Evolutionary conservation across 2,329 filamentous ascomycete species (phyloP).

Genomic region (Clonostachys rosea): DNA sequence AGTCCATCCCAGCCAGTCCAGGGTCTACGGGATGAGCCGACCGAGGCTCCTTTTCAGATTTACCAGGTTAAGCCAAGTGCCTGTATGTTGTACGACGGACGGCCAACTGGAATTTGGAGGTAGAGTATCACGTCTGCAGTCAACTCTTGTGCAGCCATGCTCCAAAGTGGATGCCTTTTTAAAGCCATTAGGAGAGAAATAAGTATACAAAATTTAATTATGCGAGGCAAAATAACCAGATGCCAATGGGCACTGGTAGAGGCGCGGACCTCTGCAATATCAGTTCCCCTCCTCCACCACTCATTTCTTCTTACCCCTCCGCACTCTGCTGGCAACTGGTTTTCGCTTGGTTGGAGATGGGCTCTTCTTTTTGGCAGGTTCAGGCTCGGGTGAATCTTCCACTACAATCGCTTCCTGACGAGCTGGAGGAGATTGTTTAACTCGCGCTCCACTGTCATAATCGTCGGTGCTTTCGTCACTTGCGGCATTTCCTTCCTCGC

Average conservation of each 20-base stretch:
- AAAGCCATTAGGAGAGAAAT: too few species aligned
- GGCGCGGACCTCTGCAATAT: too few species aligned
- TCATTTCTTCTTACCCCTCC: slow-evolving; percentile 25
- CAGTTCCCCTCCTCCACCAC: neutral
- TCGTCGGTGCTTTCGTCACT: slow-evolving; percentile 29
- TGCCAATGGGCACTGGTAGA: neutral
- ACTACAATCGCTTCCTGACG: slow-evolving; percentile 27
- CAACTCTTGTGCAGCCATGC: neutral
- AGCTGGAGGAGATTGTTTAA: slow-evolving; percentile 11
- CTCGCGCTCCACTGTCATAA: slow-evolving; percentile 25
- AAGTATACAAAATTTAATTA: neutral
- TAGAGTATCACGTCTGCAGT: neutral
- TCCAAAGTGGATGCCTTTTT: too few species aligned
- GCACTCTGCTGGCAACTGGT: slow-evolving; percentile 13
- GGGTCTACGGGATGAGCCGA: neutral
- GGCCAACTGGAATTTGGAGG: neutral
- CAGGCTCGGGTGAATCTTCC: slow-evolving; percentile 21
- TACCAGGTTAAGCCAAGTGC: neutral
- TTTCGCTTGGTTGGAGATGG: slow-evolving; percentile 36
- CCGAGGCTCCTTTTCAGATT: neutral
- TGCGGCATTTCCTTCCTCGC: slow-evolving; percentile 14
- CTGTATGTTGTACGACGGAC: neutral
- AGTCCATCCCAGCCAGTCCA: neutral
- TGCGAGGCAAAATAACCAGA: neutral
- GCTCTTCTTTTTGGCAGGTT: slow-evolving; percentile 32